Conservation (phyloP, 768 basidiomycete genomes). For the Podaxis sp. region DNA sequence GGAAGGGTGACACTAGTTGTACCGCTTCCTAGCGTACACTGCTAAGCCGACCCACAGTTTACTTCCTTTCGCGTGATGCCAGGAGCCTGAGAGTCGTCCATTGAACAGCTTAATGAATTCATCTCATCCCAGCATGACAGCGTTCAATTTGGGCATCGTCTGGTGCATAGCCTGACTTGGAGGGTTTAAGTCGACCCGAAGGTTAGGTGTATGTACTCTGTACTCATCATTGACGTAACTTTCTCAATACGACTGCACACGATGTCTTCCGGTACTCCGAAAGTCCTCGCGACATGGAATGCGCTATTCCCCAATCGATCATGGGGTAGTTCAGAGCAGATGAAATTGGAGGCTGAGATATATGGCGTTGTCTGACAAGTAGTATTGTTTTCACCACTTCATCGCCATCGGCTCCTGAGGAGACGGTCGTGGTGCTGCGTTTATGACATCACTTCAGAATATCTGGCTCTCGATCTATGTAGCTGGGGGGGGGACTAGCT, state of each 20-base stretch:
- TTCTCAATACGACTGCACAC: background rate
- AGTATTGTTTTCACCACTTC: background rate
- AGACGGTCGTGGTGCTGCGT: background rate
- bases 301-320: background rate
- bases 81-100: background rate
- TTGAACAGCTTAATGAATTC: background rate
- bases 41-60: background rate
- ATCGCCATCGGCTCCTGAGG: background rate
- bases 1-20: background rate
- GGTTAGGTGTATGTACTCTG: background rate
- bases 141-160: background rate
- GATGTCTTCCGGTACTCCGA: conserved; percentile 6
- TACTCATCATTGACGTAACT: background rate
- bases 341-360: background rate
- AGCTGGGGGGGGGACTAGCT: no score
- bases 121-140: background rate
- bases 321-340: background rate
- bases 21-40: background rate
- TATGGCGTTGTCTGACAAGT: background rate
- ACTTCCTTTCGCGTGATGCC: background rate
- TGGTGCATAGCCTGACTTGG: background rate
- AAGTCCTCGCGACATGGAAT: background rate
- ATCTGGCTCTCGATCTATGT: background rate
- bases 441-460: background rate
- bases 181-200: background rate